Conservation (phyloP, 2,329 filamentous ascomycete species). For the Penicillium janthinellum region DNA sequence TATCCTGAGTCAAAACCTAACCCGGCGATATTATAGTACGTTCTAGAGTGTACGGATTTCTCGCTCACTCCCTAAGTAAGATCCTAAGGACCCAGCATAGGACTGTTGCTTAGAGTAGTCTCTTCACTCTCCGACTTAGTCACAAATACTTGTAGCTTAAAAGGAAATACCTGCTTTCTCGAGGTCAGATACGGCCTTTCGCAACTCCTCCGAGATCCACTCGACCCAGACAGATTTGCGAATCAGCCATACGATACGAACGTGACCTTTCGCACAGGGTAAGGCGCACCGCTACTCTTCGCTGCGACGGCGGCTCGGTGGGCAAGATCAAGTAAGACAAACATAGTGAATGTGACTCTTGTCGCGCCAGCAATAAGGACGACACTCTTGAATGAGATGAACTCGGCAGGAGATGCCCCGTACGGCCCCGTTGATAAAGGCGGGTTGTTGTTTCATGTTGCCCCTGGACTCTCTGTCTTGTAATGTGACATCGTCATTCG, state of each 20-base stretch:
- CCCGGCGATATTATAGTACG: background rate
- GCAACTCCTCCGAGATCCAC: constrained; percentile 13
- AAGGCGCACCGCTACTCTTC: background rate
- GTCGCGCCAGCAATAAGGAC: constrained; percentile 11
- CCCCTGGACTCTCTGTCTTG: background rate
- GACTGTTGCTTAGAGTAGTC: background rate
- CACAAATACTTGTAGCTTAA: constrained; percentile 10
- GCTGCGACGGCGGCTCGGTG: constrained; percentile 5
- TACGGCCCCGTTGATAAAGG: constrained; percentile 14
- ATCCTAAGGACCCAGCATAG: background rate
- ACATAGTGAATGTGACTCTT: constrained; percentile 15
- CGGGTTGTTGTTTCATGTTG: background rate
- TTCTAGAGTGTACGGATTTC: no score
- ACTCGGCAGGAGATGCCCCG: constrained; percentile 11
- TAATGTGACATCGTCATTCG: background rate
- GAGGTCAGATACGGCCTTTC: constrained; percentile 1
- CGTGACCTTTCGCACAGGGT: constrained; percentile 7
- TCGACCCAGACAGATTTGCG: constrained; percentile 5
- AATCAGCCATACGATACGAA: constrained; percentile 17
- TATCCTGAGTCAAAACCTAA: background rate
- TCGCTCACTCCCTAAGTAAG: background rate
- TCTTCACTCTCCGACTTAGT: constrained; percentile 1
- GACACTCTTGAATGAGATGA: constrained; percentile 14
- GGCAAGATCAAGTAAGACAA: constrained; percentile 13
- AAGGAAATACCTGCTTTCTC: background rate